Base-by-base conservation (phyloP, 805 yeast genomes). In the Wickerhamomyces sydowiorum region DNA sequence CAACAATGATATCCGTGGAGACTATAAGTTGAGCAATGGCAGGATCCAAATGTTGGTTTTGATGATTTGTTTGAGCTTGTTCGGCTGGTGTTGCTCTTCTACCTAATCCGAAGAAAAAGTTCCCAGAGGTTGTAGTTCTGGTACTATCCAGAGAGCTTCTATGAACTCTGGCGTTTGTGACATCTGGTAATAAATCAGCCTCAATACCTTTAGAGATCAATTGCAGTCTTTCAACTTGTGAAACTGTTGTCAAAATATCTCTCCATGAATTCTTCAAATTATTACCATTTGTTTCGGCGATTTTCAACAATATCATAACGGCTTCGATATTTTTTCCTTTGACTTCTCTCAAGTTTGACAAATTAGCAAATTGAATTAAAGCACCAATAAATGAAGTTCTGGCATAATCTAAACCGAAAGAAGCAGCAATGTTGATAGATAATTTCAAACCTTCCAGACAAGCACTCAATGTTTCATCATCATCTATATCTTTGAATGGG, bases 191-290 rank as follows among this genome's bases (percentile, higher is more conserved):
- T 2, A 81, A 72, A 25, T 80, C 83, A 21, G 91, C 87, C 46
- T 86, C 87, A 40, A 87, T 76, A 41, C 97, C 98, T 51, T 86
- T 82, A 0, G 96, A 86, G 39, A 90, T 80, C 39, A 93, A 68
- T 61, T 89, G 96, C 43, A 89, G 68, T 58, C 98, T 75, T 61
- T 95, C 99, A 37, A 93, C 76, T 63, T 91, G 97, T 2, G 97
- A 88, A 39, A 90, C 80, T 2, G 89, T 79, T 2, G 83, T 73
- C 50, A 93, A 70, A 21, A 93, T 73, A 51, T 85, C 91, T 46
- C 74, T 78, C 99, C 99, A 93, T 1, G 96, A 82, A 5, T 72
- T 70, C 39, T 75, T 75, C 50, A 93, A 67, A 44, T 68, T 67
- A 45, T 86, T 75, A n/a, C 96, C 96, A 53, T 88, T 95, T 9